These are phyloP conservation scores for Cyclaneusma minus DNA, from an alignment of 2,329 filamentous ascomycete genomes.

Conservation along the genomic window DNA sequence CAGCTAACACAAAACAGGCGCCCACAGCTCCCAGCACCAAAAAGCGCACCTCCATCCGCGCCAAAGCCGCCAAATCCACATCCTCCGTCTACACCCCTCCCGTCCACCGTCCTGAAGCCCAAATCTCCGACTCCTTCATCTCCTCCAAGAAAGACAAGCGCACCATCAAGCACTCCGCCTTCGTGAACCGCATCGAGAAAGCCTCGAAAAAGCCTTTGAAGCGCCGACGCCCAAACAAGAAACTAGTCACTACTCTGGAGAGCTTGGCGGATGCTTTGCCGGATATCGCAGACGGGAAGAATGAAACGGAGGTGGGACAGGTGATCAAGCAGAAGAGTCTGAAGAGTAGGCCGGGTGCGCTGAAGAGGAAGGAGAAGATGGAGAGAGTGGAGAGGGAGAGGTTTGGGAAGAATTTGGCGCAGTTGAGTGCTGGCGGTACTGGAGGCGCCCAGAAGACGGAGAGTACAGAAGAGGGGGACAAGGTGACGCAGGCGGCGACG, in stretches of 20 bases:
- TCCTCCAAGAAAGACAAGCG: conserved; percentile 74
- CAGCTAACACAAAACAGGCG: conserved; percentile 19
- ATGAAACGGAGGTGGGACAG: conserved; percentile 29
- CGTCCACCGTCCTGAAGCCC: conserved; percentile 28
- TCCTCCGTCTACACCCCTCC: conserved; percentile 25
- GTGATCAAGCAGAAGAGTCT: conserved; percentile 63
- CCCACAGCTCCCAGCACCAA: conserved; percentile 24
- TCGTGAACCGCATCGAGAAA: conserved; percentile 64
- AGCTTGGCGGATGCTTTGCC: conserved; percentile 71
- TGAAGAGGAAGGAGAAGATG: conserved; percentile 70
- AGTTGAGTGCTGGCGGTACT: conserved; percentile 28
- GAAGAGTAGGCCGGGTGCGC: conserved; percentile 58
- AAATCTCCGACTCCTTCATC: conserved; percentile 42
- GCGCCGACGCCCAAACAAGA: conserved; percentile 55
- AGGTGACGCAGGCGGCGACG: conserved; percentile 19
- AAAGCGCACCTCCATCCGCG: conserved; percentile 40
- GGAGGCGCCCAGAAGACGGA: conserved; percentile 4
- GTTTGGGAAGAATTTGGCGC: conserved; percentile 71
- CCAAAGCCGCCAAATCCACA: conserved; percentile 34
- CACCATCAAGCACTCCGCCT: conserved; percentile 62
- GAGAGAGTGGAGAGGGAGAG: conserved; percentile 69
- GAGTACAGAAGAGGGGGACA: conserved; percentile 7
- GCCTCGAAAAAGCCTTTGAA: conserved; percentile 37
- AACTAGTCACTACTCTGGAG: conserved; percentile 61
- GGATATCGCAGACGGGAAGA: conserved; percentile 27